Evolutionary conservation across 2,329 filamentous ascomycete genomes (phyloP).

Genomic region (Beauveria varroae): DNA sequence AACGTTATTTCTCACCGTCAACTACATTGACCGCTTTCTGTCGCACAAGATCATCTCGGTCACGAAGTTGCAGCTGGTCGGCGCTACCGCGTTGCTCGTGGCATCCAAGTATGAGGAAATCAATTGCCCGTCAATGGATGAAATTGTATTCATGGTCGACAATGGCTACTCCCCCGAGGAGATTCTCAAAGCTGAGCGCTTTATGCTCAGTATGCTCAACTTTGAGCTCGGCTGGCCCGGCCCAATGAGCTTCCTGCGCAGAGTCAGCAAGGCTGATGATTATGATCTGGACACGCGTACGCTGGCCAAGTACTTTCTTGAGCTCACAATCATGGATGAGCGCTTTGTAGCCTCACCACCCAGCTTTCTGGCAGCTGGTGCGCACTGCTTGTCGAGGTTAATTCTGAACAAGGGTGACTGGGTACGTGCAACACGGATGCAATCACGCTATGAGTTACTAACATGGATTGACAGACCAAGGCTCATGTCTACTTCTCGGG

Average conservation of each 20-base stretch:
- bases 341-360: constrained; percentile 87
- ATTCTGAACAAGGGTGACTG: constrained; percentile 89
- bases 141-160: constrained; percentile 99
- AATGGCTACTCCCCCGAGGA: constrained; percentile 82
- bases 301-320: constrained; percentile 94
- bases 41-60: constrained; percentile 92
- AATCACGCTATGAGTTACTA: constrained; percentile 20
- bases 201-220: constrained; percentile 94
- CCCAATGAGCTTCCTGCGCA: constrained; percentile 94
- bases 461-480: constrained; percentile 51
- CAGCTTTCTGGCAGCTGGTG: constrained; percentile 83
- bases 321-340: constrained; percentile 96
- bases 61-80: constrained; percentile 90
- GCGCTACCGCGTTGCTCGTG: constrained; percentile 90
- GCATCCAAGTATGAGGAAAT: constrained; percentile 99
- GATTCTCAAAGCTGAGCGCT: constrained; percentile 93
- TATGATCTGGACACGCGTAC: constrained; percentile 95
- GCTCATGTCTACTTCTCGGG: constrained; percentile 88
- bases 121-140: constrained; percentile 87
- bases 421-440: constrained; percentile 50
- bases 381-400: constrained; percentile 83
- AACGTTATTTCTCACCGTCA: constrained; percentile 89
- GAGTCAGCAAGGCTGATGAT: constrained; percentile 97
- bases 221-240: constrained; percentile 98
- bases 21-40: constrained; percentile 95